Conservation (phyloP, 2,329 filamentous ascomycete species). For the Aureobasidium sp. region DNA sequence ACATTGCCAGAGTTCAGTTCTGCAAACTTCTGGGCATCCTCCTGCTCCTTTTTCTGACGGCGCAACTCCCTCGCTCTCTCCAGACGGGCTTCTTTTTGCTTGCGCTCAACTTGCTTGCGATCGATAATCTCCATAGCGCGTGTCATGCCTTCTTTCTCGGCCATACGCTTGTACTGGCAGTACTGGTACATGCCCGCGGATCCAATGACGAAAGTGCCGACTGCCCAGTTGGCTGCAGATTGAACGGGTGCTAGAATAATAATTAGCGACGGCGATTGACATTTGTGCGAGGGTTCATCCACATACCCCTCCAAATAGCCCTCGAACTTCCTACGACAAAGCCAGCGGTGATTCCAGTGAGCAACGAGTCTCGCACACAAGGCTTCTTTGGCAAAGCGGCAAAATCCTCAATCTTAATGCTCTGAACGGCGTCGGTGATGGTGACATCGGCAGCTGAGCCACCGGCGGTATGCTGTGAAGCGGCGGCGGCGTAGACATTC, state of each 20-base stretch:
- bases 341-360: constrained; percentile 75
- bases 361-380: constrained; percentile 72
- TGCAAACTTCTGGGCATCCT: constrained; percentile 29
- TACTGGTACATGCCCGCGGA: constrained; percentile 74
- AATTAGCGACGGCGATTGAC: constrained; percentile 16
- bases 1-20: constrained; percentile 16
- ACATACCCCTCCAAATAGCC: constrained; percentile 64
- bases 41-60: constrained; percentile 34
- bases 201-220: constrained; percentile 62
- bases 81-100: constrained; percentile 40
- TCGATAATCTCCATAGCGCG: constrained; percentile 76
- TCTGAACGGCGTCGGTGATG: constrained; percentile 52
- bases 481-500: constrained; percentile 45
- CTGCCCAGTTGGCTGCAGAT: constrained; percentile 75
- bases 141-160: constrained; percentile 77
- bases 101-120: constrained; percentile 56
- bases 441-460: constrained; percentile 51
- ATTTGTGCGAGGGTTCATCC: neutral
- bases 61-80: constrained; percentile 32
- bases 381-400: constrained; percentile 66
- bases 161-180: constrained; percentile 64
- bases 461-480: constrained; percentile 52
- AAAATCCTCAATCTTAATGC: constrained; percentile 61
- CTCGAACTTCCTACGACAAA: constrained; percentile 66
- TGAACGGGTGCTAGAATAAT: constrained; percentile 45